Conservation (phyloP, 805 yeast species). For the Tanozyma kutaoensis region DNA sequence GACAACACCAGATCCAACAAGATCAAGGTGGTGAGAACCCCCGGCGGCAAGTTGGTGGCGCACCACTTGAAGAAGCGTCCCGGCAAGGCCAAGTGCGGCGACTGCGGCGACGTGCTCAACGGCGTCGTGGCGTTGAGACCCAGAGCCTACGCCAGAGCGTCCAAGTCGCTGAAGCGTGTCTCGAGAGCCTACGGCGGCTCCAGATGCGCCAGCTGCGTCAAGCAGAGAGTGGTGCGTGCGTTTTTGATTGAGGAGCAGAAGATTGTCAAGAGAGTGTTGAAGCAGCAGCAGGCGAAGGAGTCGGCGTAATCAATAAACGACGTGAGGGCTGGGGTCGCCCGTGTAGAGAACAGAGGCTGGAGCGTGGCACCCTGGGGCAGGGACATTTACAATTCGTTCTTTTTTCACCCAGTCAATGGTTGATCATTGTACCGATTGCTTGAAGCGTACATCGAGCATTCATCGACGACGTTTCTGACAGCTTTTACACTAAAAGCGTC, state of each 20-base stretch:
- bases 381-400: no score
- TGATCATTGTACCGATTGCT: no score
- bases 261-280: slow-evolving; percentile 98
- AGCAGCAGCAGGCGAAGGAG: slow-evolving; percentile 89
- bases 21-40: slow-evolving; percentile 94
- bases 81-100: slow-evolving; percentile 82
- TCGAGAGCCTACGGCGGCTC: slow-evolving; percentile 99
- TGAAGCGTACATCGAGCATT: no score
- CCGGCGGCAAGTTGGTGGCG: slow-evolving; percentile 98
- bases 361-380: no score
- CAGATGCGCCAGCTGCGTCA: slow-evolving; percentile 96
- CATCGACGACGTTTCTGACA: no score
- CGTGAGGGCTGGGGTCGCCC: no score
- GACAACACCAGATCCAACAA: not conserved
- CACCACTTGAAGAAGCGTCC: slow-evolving; percentile 93
- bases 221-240: slow-evolving; percentile 99
- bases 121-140: slow-evolving; percentile 96
- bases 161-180: slow-evolving; percentile 96
- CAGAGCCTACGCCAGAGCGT: slow-evolving; percentile 89
- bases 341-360: no score
- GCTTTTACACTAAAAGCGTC: no score
- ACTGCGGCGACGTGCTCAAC: slow-evolving; percentile 69
- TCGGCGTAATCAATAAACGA: no score
- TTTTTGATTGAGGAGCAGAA: slow-evolving; percentile 99
- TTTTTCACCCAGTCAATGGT: no score